Conservation (phyloP, 2,329 filamentous ascomycete genomes). For the Didymella sp. region DNA sequence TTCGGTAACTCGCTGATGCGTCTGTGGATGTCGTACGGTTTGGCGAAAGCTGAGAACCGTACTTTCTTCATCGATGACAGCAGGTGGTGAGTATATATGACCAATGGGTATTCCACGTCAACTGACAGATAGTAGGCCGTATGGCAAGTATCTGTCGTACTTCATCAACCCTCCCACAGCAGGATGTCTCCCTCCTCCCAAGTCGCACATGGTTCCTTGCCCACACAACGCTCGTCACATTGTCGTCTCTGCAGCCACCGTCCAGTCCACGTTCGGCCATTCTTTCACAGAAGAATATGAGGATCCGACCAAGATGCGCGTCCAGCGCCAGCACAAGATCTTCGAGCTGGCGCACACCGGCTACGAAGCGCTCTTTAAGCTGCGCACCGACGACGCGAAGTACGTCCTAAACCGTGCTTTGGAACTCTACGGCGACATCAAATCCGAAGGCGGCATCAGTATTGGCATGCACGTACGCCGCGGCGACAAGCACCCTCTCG, state of each 20-base stretch:
- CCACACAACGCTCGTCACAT: slow-evolving; percentile 78
- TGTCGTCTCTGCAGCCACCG: slow-evolving; percentile 73
- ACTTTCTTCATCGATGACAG: slow-evolving; percentile 87
- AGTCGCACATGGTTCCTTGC: slow-evolving; percentile 78
- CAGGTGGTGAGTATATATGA: slow-evolving; percentile 62
- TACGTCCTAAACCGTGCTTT: slow-evolving; percentile 69
- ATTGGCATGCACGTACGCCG: slow-evolving; percentile 81
- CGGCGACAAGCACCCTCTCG: slow-evolving; percentile 78
- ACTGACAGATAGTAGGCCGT: slow-evolving; percentile 61
- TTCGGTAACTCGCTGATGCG: slow-evolving; percentile 78
- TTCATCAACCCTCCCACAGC: slow-evolving; percentile 72
- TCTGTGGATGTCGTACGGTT: slow-evolving; percentile 82
- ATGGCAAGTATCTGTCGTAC: slow-evolving; percentile 75
- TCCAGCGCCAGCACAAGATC: slow-evolving; percentile 64
- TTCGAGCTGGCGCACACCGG: slow-evolving; percentile 73
- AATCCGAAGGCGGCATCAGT: slow-evolving; percentile 59
- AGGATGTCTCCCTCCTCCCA: slow-evolving; percentile 73
- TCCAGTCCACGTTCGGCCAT: slow-evolving; percentile 68
- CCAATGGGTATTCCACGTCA: not conserved
- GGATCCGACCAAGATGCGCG: slow-evolving; percentile 57
- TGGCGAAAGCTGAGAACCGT: slow-evolving; percentile 75
- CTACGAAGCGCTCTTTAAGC: slow-evolving; percentile 76
- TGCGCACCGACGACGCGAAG: slow-evolving; percentile 68
- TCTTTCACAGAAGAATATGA: slow-evolving; percentile 63
- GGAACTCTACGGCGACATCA: slow-evolving; percentile 60